Base-by-base conservation (phyloP, 2,329 filamentous ascomycete genomes). In the Colletotrichum sidae region DNA sequence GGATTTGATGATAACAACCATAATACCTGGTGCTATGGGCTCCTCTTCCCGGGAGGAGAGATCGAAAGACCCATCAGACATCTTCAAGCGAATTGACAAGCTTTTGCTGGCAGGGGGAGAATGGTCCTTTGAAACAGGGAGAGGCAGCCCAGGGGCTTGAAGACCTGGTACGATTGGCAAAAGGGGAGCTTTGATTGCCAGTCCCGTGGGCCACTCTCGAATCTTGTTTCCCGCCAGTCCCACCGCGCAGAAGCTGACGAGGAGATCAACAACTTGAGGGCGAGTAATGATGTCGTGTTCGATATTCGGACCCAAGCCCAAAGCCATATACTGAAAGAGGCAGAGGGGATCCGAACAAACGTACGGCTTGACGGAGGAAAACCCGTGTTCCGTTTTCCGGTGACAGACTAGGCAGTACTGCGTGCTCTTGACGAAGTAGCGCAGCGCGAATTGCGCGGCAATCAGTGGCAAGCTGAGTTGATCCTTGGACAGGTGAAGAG, bases 381-480 rank as follows among this genome's bases (percentile, higher is more conserved):
- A 89, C 0, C 87, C 83, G 1, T 86, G 76, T 41, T 92, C 84
- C 6, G 52, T 46, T 69, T 85, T 90, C 69, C 86, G 86, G 75
- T 96, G 92, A 72, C 94, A 97, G 33, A 94, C 89, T 59, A 97
- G 84, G 75, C 94, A 97, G 75, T 95, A 97, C 58, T 96, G 89
- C 0, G 92, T 93, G 74, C 93, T 97, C 64, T 88, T 89, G 8
- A 92, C 86, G 65, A 97, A 88, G 71, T 94, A 92, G 1, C 90
- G 88, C 34, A 97, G 80, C 0, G 89, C 84, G 70, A 94, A 96
- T 69, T 96, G 91, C 84, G 93, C 92, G 2, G 85, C 83, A 35
- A 86, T 69, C 35, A 90, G 75, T 2, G 86, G 84, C 41, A 88
- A 77, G 50, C 86, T 89, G 39, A 80, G 70, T 38, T 67, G 50